Evolutionary conservation across 2,329 filamentous ascomycete species (phyloP), one percentile per base, ranked within the genome.

Genomic region (Fusarium azukiicola): DNA sequence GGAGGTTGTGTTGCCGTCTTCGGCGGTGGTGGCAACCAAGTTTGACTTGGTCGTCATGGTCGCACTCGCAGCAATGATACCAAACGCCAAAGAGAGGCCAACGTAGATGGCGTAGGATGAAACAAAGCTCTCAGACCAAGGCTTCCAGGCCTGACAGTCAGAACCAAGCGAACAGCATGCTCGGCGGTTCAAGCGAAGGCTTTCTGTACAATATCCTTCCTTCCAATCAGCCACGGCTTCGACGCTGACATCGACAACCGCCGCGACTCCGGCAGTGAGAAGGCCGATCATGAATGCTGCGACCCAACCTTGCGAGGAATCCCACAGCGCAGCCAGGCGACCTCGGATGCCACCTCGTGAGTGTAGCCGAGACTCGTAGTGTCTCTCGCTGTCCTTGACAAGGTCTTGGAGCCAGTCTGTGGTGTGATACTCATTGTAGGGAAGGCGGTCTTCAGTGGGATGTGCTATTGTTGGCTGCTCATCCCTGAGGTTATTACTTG

Each of bases 401-500:
- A 94, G 83, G 79, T 93, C 92, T 82, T 93, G 92, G 14, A 94
- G 86, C 92, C 92, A 94, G 83, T 94, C 92, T 73, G 94, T 93
- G 2, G 92, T 93, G 12, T 90, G 92, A 78, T 94, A 94, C 77
- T 93, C 90, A 80, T 93, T 93, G 81, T 94, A 94, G 1, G 68
- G 69, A 21, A 77, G 67, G n/a, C n/a, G 36, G 17, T 38, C 14
- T n/a, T 17, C 17, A 10, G 17, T 19, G n/a, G 23, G 6, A 32
- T 38, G 32, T 38, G 27, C 16, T 13, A 12, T 19, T 50, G 19
- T 9, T n/a, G 47, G n/a, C 19, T n/a, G 47, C 47, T n/a, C 19
- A 23, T 38, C 16, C 54, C 54, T 4, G 27, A 32, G 27, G 27
- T 32, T 32, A 32, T 32, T 32, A 32, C 27, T 32, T 32, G 27